Base-by-base conservation (phyloP, 192 early-diverging fungal species). In the Lobosporangium transversale region DNA sequence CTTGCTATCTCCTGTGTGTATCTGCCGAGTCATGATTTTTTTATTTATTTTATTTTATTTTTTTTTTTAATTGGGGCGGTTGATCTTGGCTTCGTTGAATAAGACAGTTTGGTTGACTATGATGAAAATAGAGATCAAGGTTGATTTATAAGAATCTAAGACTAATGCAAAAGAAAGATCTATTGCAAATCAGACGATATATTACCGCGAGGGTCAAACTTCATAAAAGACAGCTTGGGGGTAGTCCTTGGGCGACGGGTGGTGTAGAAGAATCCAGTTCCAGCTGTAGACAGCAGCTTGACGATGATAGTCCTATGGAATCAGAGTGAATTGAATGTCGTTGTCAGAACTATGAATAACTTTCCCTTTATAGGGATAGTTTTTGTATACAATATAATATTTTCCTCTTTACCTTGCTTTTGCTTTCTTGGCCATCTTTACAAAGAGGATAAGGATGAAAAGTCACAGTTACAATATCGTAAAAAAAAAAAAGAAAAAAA, bases 161-260 rank as follows among this genome's bases (percentile, higher is more conserved):
- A n/a, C n/a, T n/a, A n/a, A n/a, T n/a, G n/a, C n/a, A n/a, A n/a
- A n/a, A n/a, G n/a, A n/a, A n/a, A n/a, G n/a, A n/a, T n/a, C n/a
- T n/a, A n/a, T n/a, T n/a, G n/a, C n/a, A n/a, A n/a, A n/a, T n/a
- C n/a, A n/a, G n/a, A n/a, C n/a, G n/a, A n/a, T n/a, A n/a, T n/a
- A n/a, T n/a, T 85, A 93, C 91, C 91, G 62, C 89, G 83, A 36
- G 97, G 97, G 81, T 98, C 97, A 67, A 90, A 93, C 86, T 98
- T 98, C 90, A 94, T 94, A 69, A 95, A 87, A 32, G 89, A 86
- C 52, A 98, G 82, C 67, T 96, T 95, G 56, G 91, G 87, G 29
- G 90, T 84, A 29, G 92, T 84, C 54, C 92, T 84, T 64, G 94
- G 89, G 40, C 94, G 84, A 53, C 89, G 82, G 54, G 89, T 94